phyloP scores from a whole-genome alignment of 75 land plant genomes.

The Chamaecyparis obtusa region DNA sequence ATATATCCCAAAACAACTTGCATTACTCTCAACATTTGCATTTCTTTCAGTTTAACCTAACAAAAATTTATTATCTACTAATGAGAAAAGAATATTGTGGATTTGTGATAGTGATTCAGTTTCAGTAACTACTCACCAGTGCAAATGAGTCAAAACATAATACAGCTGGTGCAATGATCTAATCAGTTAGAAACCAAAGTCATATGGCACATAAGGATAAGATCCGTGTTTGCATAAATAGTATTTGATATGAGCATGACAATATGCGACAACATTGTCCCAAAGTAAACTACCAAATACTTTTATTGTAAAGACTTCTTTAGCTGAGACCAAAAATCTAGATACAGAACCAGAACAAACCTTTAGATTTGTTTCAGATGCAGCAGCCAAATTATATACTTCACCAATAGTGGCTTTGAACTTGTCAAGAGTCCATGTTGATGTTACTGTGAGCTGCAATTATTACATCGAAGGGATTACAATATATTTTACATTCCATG shows the following conservation, averaged over 20 bases:
- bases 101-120: not conserved
- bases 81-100: not conserved
- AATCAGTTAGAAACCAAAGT: too few relatives aligned
- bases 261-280: too few relatives aligned
- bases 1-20: not conserved
- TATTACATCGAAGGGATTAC: not conserved
- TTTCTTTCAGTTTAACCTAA: not conserved
- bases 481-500: not conserved
- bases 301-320: not conserved
- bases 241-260: too few relatives aligned
- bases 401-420: slow-evolving; percentile 73
- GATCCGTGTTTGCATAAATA: too few relatives aligned
- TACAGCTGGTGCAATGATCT: not conserved
- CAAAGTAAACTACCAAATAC: not conserved
- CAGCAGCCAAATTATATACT: slow-evolving; percentile 39
- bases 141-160: too few relatives aligned
- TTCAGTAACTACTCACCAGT: not conserved
- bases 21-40: too few relatives aligned
- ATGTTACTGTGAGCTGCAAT: slow-evolving; percentile 52
- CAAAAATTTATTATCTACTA: not conserved
- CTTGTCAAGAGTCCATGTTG: slow-evolving; percentile 67
- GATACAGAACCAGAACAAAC: slow-evolving; percentile 29
- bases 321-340: not conserved
- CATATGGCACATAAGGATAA: too few relatives aligned
- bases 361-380: slow-evolving; percentile 84